Percentiles rank a stretch among this genome's conserved stretches.
Evolutionary conservation across 768 basidiomycete genomes (phyloP).

Genomic region (Leccinum rimulosum): DNA sequence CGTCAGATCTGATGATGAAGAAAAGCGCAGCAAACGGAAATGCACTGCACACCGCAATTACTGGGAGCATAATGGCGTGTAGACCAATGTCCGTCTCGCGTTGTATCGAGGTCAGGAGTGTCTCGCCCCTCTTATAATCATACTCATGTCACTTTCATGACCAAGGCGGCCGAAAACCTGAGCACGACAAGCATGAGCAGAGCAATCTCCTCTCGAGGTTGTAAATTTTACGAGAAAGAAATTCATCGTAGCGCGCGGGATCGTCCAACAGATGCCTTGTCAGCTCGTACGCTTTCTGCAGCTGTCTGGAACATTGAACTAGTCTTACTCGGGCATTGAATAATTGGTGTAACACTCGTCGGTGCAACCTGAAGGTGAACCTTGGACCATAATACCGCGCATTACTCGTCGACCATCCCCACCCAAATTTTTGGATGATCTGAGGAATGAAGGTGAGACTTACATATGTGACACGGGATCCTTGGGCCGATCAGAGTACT

Average conservation of each 20-base stretch:
- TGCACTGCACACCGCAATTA: too few species aligned
- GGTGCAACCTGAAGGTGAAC: too few species aligned
- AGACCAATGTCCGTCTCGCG: not conserved
- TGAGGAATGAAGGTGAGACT: not conserved
- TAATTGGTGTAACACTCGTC: too few species aligned
- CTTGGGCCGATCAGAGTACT: not conserved
- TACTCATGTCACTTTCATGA: not conserved
- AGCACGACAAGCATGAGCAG: not conserved
- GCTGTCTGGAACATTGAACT: too few species aligned
- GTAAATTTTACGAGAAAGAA: not conserved
- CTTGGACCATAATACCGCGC: too few species aligned
- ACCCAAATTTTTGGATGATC: not conserved
- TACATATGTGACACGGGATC: not conserved
- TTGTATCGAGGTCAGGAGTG: constrained; percentile 6
- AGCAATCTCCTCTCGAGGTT: not conserved
- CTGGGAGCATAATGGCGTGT: too few species aligned
- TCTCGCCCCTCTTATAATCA: not conserved
- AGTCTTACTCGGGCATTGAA: too few species aligned
- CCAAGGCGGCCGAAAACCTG: too few species aligned
- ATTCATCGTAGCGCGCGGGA: not conserved
- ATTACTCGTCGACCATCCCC: not conserved
- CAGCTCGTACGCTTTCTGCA: not conserved
- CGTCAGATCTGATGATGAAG: too few species aligned
- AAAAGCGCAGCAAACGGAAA: too few species aligned
- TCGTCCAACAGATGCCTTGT: not conserved